These are phyloP conservation scores for Phtheirospermum japonicum DNA, from an alignment of 257 asterid species.

Conservation along the genomic window DNA sequence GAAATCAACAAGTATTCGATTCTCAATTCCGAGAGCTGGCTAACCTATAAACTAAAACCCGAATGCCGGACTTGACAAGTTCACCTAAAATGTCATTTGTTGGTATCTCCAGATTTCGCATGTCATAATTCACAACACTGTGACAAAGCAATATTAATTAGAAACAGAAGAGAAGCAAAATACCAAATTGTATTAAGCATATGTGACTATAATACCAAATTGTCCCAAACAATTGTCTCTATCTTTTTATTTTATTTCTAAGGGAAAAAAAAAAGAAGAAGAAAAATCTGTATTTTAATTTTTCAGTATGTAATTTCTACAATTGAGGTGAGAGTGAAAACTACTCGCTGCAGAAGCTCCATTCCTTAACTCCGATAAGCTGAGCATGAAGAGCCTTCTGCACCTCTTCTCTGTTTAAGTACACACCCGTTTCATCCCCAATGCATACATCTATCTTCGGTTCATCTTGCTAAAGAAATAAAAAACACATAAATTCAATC, in stretches of 20 bases:
- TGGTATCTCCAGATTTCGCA: constrained; percentile 46
- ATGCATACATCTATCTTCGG: constrained; percentile 66
- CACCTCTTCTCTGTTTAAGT: constrained; percentile 67
- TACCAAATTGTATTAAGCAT: no score
- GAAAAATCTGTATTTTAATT: no score
- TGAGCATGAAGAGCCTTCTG: constrained; percentile 80
- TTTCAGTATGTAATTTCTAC: no score
- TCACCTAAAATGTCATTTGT: constrained; percentile 40
- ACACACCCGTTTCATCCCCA: constrained; percentile 47
- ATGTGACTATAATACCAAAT: no score
- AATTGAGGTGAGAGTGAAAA: neutral
- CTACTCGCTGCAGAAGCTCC: constrained; percentile 76
- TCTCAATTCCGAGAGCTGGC: neutral
- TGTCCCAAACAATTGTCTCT: no score
- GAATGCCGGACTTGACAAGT: constrained; percentile 39
- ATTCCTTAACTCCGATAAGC: constrained; percentile 48
- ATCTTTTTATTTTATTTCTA: no score
- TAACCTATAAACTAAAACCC: constrained; percentile 52
- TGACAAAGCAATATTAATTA: no score
- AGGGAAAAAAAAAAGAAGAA: no score
- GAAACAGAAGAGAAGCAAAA: no score
- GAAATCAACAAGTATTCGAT: neutral
- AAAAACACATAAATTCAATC: neutral
- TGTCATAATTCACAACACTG: constrained; percentile 41
- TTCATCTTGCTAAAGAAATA: constrained; percentile 58